Percentiles rank a stretch among this genome's conserved stretches.
phyloP scores from a whole-genome alignment of 495 filamentous ascomycete genomes.

The Lentithecium fluviatile region DNA sequence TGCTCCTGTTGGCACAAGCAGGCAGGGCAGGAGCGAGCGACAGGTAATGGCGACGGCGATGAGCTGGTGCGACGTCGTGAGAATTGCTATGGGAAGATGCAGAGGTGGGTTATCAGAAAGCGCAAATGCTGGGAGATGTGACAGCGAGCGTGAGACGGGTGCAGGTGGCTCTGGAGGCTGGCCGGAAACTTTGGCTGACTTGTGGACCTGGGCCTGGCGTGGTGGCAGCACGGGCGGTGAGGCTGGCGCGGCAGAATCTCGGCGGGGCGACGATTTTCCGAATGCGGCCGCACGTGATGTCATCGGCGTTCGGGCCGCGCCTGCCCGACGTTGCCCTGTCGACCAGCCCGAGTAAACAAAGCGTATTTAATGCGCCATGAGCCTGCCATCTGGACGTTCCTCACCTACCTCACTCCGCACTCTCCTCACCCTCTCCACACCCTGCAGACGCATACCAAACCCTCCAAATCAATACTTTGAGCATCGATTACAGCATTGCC shows the following conservation, averaged over 20 bases:
- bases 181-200: conserved; percentile 22
- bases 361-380: conserved; percentile 16
- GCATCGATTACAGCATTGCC: conserved; percentile 35
- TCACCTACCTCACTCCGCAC: conserved; percentile 33
- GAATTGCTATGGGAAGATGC: not conserved
- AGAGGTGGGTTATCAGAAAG: conserved; percentile 1
- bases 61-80: too few species aligned
- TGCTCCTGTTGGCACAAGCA: too few species aligned
- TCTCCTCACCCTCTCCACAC: conserved; percentile 28
- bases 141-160: not conserved
- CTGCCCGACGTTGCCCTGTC: conserved; percentile 16
- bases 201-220: too few species aligned
- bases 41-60: not conserved
- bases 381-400: conserved; percentile 24
- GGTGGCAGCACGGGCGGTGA: not conserved
- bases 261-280: conserved; percentile 3
- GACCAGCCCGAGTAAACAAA: conserved; percentile 30
- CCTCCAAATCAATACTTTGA: conserved; percentile 44
- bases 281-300: conserved; percentile 10
- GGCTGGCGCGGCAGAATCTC: conserved; percentile 12
- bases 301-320: not conserved
- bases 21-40: too few species aligned
- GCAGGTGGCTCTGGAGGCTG: not conserved
- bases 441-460: conserved; percentile 20
- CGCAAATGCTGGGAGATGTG: too few species aligned